Evolutionary conservation across 371 early-diverging fungal genomes (phyloP).

Genomic region (Homolaphlyctis polyrhiza): DNA sequence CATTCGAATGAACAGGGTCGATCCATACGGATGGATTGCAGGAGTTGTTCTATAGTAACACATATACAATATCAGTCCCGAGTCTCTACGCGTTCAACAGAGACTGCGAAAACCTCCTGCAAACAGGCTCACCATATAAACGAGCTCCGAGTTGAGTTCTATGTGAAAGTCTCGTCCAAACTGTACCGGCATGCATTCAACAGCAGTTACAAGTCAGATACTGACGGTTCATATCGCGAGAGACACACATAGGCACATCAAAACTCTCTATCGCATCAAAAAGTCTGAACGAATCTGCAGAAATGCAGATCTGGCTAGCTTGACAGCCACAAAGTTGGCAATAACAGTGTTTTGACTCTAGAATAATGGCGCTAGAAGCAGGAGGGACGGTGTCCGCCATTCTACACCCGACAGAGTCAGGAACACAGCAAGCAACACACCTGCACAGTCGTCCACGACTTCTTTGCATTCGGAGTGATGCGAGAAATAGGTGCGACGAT

Average conservation of each 20-base stretch:
- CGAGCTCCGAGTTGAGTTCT: constrained; percentile 66
- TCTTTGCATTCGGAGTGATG: constrained; percentile 5
- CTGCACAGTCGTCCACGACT: constrained; percentile 18
- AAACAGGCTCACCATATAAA: constrained; percentile 29
- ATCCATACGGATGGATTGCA: constrained; percentile 57
- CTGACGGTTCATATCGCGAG: no score
- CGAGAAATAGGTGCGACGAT: constrained; percentile 51
- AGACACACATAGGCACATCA: no score
- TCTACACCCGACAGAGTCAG: background rate
- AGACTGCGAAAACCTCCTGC: background rate
- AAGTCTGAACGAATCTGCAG: no score
- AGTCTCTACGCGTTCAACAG: background rate
- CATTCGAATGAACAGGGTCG: constrained; percentile 46
- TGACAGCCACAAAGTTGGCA: no score
- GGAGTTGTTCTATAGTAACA: constrained; percentile 34
- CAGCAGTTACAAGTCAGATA: no score
- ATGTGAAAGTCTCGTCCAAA: constrained; percentile 55
- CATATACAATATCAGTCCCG: background rate
- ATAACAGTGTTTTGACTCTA: no score
- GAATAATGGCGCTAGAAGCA: no score
- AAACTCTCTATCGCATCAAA: no score
- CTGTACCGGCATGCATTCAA: no score
- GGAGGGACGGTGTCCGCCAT: no score
- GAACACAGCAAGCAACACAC: constrained; percentile 11
- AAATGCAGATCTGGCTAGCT: no score